These are phyloP conservation scores for Alternaria solani DNA, from an alignment of 2,329 filamentous ascomycete species.

Conservation along the genomic window DNA sequence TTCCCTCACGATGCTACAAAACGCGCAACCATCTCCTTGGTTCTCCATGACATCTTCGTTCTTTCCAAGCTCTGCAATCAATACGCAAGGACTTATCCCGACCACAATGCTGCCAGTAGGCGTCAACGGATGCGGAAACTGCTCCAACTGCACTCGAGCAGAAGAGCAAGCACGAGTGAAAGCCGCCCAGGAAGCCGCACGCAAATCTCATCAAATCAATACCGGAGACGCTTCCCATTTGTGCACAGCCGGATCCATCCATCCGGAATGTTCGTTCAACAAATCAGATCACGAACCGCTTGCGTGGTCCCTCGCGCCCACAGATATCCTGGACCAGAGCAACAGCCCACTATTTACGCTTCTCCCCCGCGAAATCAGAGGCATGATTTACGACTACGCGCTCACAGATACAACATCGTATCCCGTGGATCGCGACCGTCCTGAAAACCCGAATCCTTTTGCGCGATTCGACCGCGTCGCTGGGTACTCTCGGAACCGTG, in stretches of 20 bases:
- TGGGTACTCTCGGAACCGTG: neutral
- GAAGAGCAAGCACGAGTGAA: neutral
- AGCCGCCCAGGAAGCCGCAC: neutral
- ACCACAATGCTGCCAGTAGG: neutral
- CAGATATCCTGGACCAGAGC: slow-evolving; percentile 9
- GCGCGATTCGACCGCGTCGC: neutral
- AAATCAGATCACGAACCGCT: slow-evolving; percentile 21
- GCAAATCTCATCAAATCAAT: neutral
- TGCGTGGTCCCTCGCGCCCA: slow-evolving; percentile 24
- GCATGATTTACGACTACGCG: slow-evolving; percentile 27
- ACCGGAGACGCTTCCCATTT: neutral
- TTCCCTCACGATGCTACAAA: neutral
- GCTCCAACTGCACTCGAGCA: neutral
- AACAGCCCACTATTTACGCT: slow-evolving; percentile 19
- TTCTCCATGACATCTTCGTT: neutral
- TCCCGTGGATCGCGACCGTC: slow-evolving; percentile 1
- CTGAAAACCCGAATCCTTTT: neutral
- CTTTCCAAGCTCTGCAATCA: too few relatives aligned
- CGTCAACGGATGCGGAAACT: neutral
- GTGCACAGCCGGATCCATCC: neutral
- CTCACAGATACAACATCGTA: slow-evolving; percentile 18
- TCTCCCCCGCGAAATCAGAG: slow-evolving; percentile 27
- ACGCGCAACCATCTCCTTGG: neutral
- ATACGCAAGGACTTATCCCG: neutral
- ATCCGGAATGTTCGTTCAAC: neutral